Evolutionary conservation across 2,329 filamentous ascomycete genomes (phyloP).

Genomic region (Tolypocladium capitatum): DNA sequence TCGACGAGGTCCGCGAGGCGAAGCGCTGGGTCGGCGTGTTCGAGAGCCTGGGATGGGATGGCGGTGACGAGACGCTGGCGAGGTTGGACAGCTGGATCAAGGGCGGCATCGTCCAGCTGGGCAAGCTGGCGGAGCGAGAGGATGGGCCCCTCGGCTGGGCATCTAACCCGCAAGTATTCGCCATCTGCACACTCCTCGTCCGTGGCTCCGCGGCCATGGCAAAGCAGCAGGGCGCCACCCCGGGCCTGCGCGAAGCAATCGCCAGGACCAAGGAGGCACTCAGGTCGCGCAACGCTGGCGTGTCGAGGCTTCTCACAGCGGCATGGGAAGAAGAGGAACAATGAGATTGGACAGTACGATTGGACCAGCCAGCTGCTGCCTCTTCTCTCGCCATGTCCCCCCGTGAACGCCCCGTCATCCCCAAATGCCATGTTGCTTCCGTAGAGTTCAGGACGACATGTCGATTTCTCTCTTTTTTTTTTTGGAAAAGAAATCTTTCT

Average conservation of each 20-base stretch:
- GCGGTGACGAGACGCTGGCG: conserved; percentile 10
- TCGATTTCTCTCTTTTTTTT: too few species aligned
- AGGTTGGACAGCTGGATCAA: conserved; percentile 33
- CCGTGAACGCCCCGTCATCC: not conserved
- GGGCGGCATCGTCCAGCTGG: conserved; percentile 33
- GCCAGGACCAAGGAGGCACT: conserved; percentile 1
- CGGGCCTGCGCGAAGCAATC: conserved; percentile 6
- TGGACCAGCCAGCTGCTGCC: not conserved
- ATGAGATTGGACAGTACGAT: not conserved
- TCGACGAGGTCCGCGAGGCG: conserved; percentile 68
- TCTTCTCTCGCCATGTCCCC: not conserved
- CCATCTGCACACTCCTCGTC: conserved; percentile 39
- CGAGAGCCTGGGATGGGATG: conserved; percentile 9
- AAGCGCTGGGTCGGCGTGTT: conserved; percentile 51
- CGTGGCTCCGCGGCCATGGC: conserved; percentile 22
- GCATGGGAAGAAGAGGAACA: conserved; percentile 2
- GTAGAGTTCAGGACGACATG: not conserved
- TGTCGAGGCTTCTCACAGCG: conserved; percentile 17
- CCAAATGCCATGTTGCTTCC: not conserved
- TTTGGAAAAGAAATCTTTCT: not conserved
- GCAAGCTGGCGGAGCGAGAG: conserved; percentile 15
- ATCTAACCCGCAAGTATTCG: conserved; percentile 54
- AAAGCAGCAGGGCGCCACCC: conserved; percentile 1
- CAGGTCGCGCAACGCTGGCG: not conserved
- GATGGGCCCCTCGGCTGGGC: conserved; percentile 65